Base-by-base conservation (phyloP, 495 filamentous ascomycete genomes). In the Penicillium bovifimosum region DNA sequence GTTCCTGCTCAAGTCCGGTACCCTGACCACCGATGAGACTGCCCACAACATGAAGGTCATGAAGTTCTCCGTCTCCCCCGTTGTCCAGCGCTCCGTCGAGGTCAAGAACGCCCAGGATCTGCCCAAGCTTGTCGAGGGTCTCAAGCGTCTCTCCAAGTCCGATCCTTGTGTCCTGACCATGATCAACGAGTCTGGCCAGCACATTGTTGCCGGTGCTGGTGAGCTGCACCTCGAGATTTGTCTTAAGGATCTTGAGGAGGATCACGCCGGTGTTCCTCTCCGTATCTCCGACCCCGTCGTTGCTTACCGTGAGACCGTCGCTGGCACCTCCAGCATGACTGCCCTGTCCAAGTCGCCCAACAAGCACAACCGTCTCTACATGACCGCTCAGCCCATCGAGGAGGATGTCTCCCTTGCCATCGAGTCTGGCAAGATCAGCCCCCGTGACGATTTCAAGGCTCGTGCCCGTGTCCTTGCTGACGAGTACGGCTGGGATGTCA, bases 11-110 rank as follows among this genome's bases (percentile, higher is more conserved):
- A 99, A 99, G 86, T 97, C 93, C 68, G 93, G 93, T 84, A 99
- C 93, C 60, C 85, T 99, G 58, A 95, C 91, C 74, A 99, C 95
- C 68, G 84, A 83, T 66, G 93, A 99, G 56, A 92, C 91, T 54
- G 93, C 93, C 64, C 93, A 99, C 86, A 99, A 99, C 84, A 76
- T 99, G 61, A 99, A 97, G 86, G 93, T 99, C 76, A 99, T 99
- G 93, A 96, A 95, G 80, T 99, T 99, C 88, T 99, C 93, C 65
- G 93, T 99, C 69, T 97, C 93, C 35, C 93, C 93, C 69, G 93
- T 99, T 75, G 95, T 99, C 61, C 93, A 84, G 76, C 92, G 93
- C 59, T 96, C 95, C 72, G 93, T 99, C 62, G 91, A 97, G 77
- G 93, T 96, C 79, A 97, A 96, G 88, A 99, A 99, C 76, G 95